Evolutionary conservation across 352 stramenopile genomes (phyloP).

Genomic region (Phytophthora sansomeana): DNA sequence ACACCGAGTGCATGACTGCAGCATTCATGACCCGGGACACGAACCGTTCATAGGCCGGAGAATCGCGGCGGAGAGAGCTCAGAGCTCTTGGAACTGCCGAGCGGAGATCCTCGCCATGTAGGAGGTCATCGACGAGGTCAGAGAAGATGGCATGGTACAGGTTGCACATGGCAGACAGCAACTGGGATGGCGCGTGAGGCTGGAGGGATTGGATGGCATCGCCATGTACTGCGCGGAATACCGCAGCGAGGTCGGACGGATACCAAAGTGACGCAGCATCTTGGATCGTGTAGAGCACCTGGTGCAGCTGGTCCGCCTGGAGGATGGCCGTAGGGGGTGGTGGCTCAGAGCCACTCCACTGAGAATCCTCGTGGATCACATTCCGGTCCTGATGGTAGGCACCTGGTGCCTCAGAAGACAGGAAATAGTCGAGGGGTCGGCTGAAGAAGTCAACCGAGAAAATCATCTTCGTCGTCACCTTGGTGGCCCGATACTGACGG

Average conservation of each 20-base stretch:
- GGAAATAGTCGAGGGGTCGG: conserved; percentile 1
- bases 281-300: no score
- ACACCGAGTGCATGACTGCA: no score
- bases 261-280: no score
- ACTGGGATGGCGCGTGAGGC: neutral
- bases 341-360: neutral
- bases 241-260: no score
- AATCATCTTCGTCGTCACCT: conserved; percentile 5
- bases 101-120: neutral
- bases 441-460: conserved; percentile 1
- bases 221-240: no score
- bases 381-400: neutral
- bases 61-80: no score
- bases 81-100: neutral
- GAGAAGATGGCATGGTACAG: no score
- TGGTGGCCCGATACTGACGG: conserved; percentile 1
- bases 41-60: no score
- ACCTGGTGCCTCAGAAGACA: neutral
- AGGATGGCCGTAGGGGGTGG: neutral
- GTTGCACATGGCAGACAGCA: conserved; percentile 4
- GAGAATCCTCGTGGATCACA: neutral
- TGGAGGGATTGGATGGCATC: no score
- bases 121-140: neutral
- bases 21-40: no score
- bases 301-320: conserved; percentile 1